Evolutionary conservation across 2,329 filamentous ascomycete genomes (phyloP).

Genomic region (Monilinia laxa): DNA sequence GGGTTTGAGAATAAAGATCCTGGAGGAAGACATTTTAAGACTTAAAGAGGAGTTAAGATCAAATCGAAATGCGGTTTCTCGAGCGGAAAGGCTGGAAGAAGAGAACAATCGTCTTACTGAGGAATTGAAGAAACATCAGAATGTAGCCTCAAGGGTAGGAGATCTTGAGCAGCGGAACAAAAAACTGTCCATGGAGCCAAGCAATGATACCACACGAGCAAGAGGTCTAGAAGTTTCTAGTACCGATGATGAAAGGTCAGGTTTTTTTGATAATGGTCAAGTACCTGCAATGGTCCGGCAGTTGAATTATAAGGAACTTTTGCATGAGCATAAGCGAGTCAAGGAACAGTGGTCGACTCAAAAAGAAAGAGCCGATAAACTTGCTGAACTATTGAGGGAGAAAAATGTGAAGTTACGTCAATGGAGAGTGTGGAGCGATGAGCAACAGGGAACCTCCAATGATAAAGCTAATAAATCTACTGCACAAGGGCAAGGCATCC

Average conservation of each 20-base stretch:
- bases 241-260: slow-evolving; percentile 10
- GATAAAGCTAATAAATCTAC: neutral
- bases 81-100: slow-evolving; percentile 27
- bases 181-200: slow-evolving; percentile 27
- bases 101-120: slow-evolving; percentile 28
- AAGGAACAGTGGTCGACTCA: slow-evolving; percentile 20
- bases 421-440: slow-evolving; percentile 10
- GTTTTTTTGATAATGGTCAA: neutral
- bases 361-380: slow-evolving; percentile 17
- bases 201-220: slow-evolving; percentile 24
- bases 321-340: slow-evolving; percentile 5
- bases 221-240: slow-evolving; percentile 11
- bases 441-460: neutral
- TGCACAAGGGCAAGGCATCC: slow-evolving; percentile 3
- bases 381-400: slow-evolving; percentile 2
- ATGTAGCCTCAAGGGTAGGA: slow-evolving; percentile 24
- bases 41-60: slow-evolving; percentile 28
- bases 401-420: slow-evolving; percentile 2
- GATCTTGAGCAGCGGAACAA: slow-evolving; percentile 35
- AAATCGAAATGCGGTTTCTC: slow-evolving; percentile 25
- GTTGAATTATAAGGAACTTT: slow-evolving; percentile 3
- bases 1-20: slow-evolving; percentile 1
- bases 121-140: slow-evolving; percentile 29
- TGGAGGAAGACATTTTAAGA: slow-evolving; percentile 20
- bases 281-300: neutral